Evolutionary conservation across 2,329 filamentous ascomycete genomes (phyloP), one percentile per base, ranked within the genome.

Genomic region (Aspergillus sp.): DNA sequence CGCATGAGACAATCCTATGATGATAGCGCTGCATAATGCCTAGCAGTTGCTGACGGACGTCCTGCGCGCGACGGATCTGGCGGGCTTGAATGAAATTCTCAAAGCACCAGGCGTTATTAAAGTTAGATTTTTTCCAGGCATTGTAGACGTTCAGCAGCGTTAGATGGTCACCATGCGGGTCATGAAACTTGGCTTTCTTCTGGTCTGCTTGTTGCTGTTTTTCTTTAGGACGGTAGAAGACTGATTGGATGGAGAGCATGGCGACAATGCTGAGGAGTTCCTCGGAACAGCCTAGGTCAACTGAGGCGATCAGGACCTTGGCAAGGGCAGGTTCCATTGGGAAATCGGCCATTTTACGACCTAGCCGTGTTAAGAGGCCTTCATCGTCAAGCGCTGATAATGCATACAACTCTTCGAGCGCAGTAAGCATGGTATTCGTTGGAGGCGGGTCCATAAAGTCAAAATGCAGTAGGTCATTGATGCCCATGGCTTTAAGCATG

Each of bases 381-480:
- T 99, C 95, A 67, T 99, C 93, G 63, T 99, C 95, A 0, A 99
- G 81, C 0, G 93, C 93, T 3, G 89, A 91, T 11, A 99, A 80
- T 0, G 92, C 91, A 69, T 99, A 99, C 0, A 99, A 81, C 71
- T 98, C 95, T 76, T 99, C 96, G 3, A 99, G 80, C 0, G 95
- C 95, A 49, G 92, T 96, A 62, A 99, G 83, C 91, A 98, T 97
- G 12, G 95, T 98, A 68, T 98, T 97, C 30, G 95, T 95, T 0
- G 95, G 95, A 0, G 95, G 95, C 0, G 95, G 93, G 68, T 99
- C 95, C 93, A 99, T 98, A 68, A 99, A 99, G 76, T 98, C 93
- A 68, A 99, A 99, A 70, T 96, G 92, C 12, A 99, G 82, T 1
- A 99, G 81, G 70, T 99, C 95, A 70, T 99, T 98, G 74, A 99